Base-by-base conservation (phyloP, 2,329 filamentous ascomycete species). In the Ophiostoma piceae region DNA sequence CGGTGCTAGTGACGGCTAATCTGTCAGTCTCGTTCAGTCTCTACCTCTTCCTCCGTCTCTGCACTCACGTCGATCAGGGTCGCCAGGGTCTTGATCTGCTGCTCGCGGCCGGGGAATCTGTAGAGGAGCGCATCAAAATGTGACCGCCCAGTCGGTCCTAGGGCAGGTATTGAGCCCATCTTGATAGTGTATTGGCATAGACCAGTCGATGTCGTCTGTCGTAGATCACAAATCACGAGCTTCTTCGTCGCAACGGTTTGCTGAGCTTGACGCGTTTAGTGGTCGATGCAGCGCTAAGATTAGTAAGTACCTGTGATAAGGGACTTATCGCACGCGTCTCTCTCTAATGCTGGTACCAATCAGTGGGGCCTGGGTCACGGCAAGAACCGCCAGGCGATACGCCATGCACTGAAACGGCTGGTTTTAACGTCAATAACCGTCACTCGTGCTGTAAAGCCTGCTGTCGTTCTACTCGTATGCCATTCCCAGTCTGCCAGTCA, bases 1-100 rank as follows among this genome's bases (percentile, higher is more conserved):
- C 70, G 87, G 89, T 39, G 91, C 89, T n/a, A 89, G 83, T 66
- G 81, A 79, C 29, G 88, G 85, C 87, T 92, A 76, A 6, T 3
- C 35, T 54, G 19, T 54, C 39, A 43, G 26, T 35, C 19, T 26
- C 19, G 22, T 47, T 16, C 43, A 32, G 51, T 47, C n/a, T n/a
- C 16, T 12, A 1, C n/a, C 16, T 51, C 16, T 51, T 8, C 19
- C 8, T 51, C 11, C 19, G 16, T 26, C 29, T 37, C 6, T 43
- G 66, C n/a, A 75, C 80, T 72, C 79, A 84, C 84, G 75, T 82
- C 78, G 35, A 88, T 74, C 4, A 90, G 80, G 1, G 85, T 85
- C 26, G 84, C 80, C 11, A 90, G 78, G 19, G 85, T 80, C n/a
- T 83, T 82, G 70, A 88, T 87, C 76, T 89, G 87, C 67, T 80